Conservation (phyloP, 352 stramenopile species). For the Lagenidium giganteum region DNA sequence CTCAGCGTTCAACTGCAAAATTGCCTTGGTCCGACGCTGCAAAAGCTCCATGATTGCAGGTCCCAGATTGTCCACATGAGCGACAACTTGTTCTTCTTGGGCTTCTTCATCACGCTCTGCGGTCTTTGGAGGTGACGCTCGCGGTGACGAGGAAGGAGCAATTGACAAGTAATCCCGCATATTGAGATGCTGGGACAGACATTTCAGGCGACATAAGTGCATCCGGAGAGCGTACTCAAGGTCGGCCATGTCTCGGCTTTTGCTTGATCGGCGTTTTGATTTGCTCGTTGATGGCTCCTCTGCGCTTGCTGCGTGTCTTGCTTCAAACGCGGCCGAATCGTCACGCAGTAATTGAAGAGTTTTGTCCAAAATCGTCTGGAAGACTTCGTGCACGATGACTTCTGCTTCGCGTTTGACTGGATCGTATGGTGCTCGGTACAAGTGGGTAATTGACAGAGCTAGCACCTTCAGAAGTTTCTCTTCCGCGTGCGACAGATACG, state of each 20-base stretch:
- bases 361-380: constrained; percentile 67
- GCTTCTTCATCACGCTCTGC: too few relatives aligned
- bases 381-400: constrained; percentile 64
- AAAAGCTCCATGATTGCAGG: constrained; percentile 35
- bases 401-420: constrained; percentile 77
- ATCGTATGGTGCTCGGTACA: constrained; percentile 67
- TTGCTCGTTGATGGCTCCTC: constrained; percentile 17
- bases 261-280: constrained; percentile 16
- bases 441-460: constrained; percentile 57
- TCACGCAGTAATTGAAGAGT: too few relatives aligned
- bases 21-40: constrained; percentile 35
- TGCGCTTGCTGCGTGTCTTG: background rate
- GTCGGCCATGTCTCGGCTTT: constrained; percentile 55
- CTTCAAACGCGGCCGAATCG: too few relatives aligned
- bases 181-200: constrained; percentile 55
- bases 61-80: constrained; percentile 33
- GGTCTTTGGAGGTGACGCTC: background rate
- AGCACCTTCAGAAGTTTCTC: constrained; percentile 67
- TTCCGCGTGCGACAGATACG: constrained; percentile 61
- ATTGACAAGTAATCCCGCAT: constrained; percentile 71
- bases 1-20: constrained; percentile 38
- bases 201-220: constrained; percentile 51
- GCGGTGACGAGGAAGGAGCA: constrained; percentile 21
- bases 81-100: background rate
- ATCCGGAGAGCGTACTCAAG: constrained; percentile 65